Percentiles rank a stretch among this genome's conserved stretches.
Conservation (phyloP, 164 flowering plant genomes). For the Stephania cephalantha region DNA sequence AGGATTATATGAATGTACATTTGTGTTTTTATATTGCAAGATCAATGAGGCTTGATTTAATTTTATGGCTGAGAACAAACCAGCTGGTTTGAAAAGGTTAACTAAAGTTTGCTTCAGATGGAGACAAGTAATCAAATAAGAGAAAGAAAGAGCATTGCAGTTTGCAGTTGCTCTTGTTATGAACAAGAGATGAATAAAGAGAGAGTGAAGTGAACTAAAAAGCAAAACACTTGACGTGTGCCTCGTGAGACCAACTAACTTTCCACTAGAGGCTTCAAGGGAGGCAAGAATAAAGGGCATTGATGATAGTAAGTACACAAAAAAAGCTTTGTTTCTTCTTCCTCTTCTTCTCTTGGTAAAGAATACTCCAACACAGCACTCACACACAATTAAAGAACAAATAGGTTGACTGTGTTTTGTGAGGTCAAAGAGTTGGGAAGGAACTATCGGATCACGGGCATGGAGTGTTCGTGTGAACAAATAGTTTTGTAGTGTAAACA, state of each 20-base stretch:
- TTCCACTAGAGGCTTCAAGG: constrained; percentile 5
- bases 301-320: not conserved
- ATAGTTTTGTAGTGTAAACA: too few species aligned
- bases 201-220: not conserved
- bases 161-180: not conserved
- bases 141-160: not conserved
- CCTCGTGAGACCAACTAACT: constrained; percentile 12
- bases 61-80: constrained; percentile 11
- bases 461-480: not conserved
- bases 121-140: constrained; percentile 1
- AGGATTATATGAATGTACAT: too few species aligned
- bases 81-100: not conserved
- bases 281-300: not conserved
- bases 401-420: not conserved
- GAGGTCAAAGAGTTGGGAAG: not conserved
- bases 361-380: not conserved
- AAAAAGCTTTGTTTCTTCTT: not conserved
- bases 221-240: not conserved
- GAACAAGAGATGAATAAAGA: too few species aligned
- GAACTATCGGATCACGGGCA: not conserved
- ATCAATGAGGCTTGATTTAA: not conserved
- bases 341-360: not conserved
- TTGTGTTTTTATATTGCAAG: not conserved
- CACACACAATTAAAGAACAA: not conserved
- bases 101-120: constrained; percentile 6